A percentile compares a stretch with the other conserved stretches of the same genome.
phyloP scores from a whole-genome alignment of 1,139 yeast species.

The Eremothecium sinecaudum region DNA sequence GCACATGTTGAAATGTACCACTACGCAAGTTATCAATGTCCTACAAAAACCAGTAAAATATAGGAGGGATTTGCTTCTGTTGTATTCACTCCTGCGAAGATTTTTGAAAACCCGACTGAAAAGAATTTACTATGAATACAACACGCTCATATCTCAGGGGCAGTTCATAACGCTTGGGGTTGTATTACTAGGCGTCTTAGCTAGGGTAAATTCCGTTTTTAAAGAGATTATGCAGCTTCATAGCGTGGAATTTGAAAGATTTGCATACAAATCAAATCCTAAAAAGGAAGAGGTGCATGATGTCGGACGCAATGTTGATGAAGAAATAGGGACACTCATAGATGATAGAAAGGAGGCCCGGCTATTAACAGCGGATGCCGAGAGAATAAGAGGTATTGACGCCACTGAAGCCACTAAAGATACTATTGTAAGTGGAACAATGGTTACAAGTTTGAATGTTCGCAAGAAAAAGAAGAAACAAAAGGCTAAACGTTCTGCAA shows the following conservation, averaged over 20 bases:
- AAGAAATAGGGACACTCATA: conserved; percentile 18
- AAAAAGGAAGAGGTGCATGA: background rate
- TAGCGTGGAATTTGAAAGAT: background rate
- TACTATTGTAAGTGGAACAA: background rate
- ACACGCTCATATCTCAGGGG: conserved; percentile 62
- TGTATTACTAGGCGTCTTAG: conserved; percentile 49
- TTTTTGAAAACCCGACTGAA: conserved; percentile 14
- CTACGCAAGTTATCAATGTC: conserved; percentile 36
- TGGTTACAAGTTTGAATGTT: too few species aligned
- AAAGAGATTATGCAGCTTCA: background rate
- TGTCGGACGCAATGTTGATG: conserved; percentile 6
- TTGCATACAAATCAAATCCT: background rate
- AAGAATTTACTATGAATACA: conserved; percentile 45
- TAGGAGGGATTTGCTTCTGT: conserved; percentile 10
- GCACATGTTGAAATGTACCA: conserved; percentile 51
- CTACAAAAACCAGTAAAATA: conserved; percentile 14
- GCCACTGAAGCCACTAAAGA: background rate
- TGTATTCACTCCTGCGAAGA: conserved; percentile 14
- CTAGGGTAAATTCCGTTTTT: conserved; percentile 37
- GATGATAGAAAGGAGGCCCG: background rate
- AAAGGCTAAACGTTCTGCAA: conserved; percentile 41
- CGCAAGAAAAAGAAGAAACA: conserved; percentile 35
- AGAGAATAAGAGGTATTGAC: background rate
- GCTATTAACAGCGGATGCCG: background rate
- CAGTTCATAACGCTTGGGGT: conserved; percentile 73